Evolutionary conservation across 108 stramenopile species (phyloP).

Genomic region (Chaetoceros tenuissimus): DNA sequence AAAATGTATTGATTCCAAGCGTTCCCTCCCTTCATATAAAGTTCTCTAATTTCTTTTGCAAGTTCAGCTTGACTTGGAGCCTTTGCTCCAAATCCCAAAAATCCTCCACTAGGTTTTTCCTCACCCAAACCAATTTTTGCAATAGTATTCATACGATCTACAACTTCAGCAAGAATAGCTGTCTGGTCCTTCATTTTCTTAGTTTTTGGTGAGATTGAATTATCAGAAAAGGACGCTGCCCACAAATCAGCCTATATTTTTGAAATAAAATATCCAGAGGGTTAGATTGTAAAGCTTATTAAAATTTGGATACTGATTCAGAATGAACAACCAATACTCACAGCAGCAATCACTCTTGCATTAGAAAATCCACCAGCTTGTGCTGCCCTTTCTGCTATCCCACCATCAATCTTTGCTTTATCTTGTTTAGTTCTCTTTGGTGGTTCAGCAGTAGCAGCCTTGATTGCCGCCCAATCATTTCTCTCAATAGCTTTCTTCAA

Average conservation of each 20-base stretch:
- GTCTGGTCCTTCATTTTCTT: constrained; percentile 66
- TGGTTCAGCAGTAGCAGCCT: constrained; percentile 49
- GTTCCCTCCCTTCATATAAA: constrained; percentile 68
- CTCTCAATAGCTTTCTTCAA: constrained; percentile 41
- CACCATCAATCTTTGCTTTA: constrained; percentile 59
- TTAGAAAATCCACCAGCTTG: constrained; percentile 69
- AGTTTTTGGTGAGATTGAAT: constrained; percentile 58
- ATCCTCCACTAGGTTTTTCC: constrained; percentile 46
- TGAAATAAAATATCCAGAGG: neutral
- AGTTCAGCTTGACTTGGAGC: constrained; percentile 39
- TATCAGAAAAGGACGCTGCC: constrained; percentile 74
- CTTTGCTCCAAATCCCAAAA: constrained; percentile 59
- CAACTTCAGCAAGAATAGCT: constrained; percentile 35
- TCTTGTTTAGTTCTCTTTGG: constrained; percentile 73
- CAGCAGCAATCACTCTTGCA: constrained; percentile 57
- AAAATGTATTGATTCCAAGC: constrained; percentile 62
- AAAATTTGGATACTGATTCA: neutral
- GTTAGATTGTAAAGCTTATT: neutral
- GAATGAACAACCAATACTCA: no score
- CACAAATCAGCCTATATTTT: constrained; percentile 31
- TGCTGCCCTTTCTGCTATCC: constrained; percentile 58
- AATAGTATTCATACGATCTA: constrained; percentile 42
- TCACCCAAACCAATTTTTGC: constrained; percentile 54
- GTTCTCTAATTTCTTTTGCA: constrained; percentile 40
- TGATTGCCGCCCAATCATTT: constrained; percentile 51